Percentiles rank a stretch among this genome's conserved stretches.
Conservation (phyloP, 139 green algal genomes). For the Tetradesmus lagerheimii region DNA sequence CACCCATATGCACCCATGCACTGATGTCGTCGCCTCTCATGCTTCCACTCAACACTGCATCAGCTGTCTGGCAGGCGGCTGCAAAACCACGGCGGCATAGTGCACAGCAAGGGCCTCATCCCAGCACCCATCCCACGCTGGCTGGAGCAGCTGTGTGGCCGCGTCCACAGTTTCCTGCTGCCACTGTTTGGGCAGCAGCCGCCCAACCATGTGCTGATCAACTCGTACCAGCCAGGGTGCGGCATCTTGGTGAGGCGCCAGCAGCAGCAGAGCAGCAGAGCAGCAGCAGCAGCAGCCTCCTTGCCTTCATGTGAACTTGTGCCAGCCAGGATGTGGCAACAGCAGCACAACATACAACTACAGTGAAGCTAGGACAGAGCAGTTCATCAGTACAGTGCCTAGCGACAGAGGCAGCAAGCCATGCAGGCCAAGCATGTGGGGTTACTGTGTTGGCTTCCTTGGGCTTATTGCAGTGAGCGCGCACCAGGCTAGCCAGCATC, state of each 20-base stretch:
- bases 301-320: too few species aligned
- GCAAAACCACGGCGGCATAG: constrained; percentile 71
- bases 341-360: too few species aligned
- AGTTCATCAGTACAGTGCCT: too few species aligned
- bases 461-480: too few species aligned
- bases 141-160: constrained; percentile 55
- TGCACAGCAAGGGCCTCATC: constrained; percentile 74
- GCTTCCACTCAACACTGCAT: background rate
- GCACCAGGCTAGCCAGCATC: too few species aligned
- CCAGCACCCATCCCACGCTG: constrained; percentile 67
- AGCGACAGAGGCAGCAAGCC: too few species aligned
- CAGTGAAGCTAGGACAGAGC: too few species aligned
- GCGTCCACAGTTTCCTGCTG: constrained; percentile 48
- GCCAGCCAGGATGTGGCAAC: too few species aligned
- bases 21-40: too few species aligned
- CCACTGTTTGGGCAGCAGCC: constrained; percentile 49
- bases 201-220: constrained; percentile 82
- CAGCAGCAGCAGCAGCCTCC: background rate
- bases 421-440: too few species aligned
- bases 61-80: constrained; percentile 74
- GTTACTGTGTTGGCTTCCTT: too few species aligned
- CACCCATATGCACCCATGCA: too few species aligned
- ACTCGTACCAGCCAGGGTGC: constrained; percentile 72
- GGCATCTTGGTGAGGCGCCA: constrained; percentile 70
- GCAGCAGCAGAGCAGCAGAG: background rate